Conservation (phyloP, 2,329 filamentous ascomycete species). For the Hysterium pulicare region DNA sequence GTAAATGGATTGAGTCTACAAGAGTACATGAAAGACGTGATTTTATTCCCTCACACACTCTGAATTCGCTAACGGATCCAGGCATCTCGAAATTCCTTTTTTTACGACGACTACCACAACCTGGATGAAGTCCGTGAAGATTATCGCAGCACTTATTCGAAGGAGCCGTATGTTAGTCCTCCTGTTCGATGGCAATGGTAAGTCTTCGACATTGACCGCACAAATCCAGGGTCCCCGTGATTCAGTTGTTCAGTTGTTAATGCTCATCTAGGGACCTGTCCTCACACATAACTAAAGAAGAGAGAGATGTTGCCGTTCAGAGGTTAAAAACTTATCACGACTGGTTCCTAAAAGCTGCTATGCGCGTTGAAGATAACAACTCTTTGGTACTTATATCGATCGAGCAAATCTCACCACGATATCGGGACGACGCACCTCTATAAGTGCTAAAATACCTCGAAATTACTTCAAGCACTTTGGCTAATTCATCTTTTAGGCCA, state of each 20-base stretch:
- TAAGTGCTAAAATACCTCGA: background rate
- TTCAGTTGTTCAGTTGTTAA: too few species aligned
- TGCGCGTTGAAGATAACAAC: conserved; percentile 3
- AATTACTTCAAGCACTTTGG: background rate
- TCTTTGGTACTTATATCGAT: conserved; percentile 12
- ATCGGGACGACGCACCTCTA: conserved; percentile 8
- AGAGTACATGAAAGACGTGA: conserved; percentile 9
- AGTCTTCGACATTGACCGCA: too few species aligned
- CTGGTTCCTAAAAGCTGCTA: conserved; percentile 9
- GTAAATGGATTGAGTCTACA: conserved; percentile 2
- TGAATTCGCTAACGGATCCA: background rate
- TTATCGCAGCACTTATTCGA: conserved; percentile 8
- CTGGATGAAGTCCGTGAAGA: conserved; percentile 13
- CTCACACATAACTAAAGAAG: conserved; percentile 3
- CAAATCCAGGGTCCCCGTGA: too few species aligned
- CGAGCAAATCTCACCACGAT: conserved; percentile 13
- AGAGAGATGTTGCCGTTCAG: conserved; percentile 3
- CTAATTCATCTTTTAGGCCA: background rate
- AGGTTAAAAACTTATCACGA: conserved; percentile 5
- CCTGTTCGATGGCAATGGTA: conserved; percentile 14
- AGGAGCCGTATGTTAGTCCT: conserved; percentile 13
- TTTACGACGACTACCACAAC: conserved; percentile 17
- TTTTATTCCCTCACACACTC: background rate
- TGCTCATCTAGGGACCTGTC: conserved; percentile 2
- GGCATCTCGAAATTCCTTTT: conserved; percentile 10